Evolutionary conservation across 495 filamentous ascomycete species (phyloP).

Genomic region (Neurospora discreta): DNA sequence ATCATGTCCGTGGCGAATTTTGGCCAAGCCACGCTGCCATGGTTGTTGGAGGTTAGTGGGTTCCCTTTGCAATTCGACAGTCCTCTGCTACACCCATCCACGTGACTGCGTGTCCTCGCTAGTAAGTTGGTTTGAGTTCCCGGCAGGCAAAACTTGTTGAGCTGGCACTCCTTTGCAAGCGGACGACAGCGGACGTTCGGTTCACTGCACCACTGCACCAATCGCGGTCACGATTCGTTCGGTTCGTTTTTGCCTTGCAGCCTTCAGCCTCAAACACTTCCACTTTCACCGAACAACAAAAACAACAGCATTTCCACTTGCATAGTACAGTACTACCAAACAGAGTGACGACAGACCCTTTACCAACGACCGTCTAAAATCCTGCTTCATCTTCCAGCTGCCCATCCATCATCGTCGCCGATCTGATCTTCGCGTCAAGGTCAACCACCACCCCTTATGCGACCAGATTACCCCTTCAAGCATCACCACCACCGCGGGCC

Average conservation of each 20-base stretch:
- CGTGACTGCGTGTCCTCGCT: neutral
- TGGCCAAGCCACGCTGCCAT: neutral
- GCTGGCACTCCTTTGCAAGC: neutral
- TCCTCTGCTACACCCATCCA: neutral
- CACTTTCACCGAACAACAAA: neutral
- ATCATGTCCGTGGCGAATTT: neutral
- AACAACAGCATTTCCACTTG: neutral
- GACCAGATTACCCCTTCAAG: conserved; percentile 1
- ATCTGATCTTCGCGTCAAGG: neutral
- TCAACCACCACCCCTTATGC: neutral
- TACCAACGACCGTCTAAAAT: neutral
- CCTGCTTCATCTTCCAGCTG: neutral
- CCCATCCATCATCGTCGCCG: neutral
- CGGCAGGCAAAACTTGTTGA: neutral
- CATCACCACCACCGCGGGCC: neutral
- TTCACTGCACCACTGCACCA: neutral
- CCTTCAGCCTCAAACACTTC: neutral
- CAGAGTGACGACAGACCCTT: neutral
- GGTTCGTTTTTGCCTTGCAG: neutral
- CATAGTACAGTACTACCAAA: neutral
- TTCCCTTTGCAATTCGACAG: neutral
- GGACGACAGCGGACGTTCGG: neutral
- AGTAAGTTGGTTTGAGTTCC: neutral
- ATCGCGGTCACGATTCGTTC: neutral
- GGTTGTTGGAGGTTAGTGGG: neutral